Conservation (phyloP, 352 stramenopile species). For the Phytophthora sansomeana region DNA sequence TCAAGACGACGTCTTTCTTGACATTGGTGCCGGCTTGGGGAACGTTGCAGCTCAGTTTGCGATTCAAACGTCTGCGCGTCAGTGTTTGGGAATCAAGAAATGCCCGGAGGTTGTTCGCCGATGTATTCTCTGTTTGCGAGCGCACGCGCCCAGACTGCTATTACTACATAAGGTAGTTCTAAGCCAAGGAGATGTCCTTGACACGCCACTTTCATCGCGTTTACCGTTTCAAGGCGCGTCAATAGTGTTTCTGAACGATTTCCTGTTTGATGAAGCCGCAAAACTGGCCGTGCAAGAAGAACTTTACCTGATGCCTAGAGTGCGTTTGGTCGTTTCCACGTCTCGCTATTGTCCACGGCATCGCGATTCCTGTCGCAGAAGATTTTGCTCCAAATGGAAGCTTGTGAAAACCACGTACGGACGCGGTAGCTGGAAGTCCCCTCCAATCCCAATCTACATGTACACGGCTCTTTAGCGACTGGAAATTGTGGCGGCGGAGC, state of each 20-base stretch:
- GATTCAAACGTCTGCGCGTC: neutral
- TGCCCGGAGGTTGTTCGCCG: no score
- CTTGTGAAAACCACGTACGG: neutral
- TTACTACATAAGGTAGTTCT: conserved; percentile 13
- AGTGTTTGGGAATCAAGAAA: conserved; percentile 13
- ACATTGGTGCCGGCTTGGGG: conserved; percentile 1
- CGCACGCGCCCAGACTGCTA: neutral
- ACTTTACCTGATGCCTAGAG: neutral
- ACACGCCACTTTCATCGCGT: neutral
- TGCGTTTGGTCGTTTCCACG: conserved; percentile 8
- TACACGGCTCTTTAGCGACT: no score
- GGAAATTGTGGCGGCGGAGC: no score
- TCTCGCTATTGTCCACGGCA: no score
- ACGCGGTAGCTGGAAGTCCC: neutral
- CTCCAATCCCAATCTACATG: no score
- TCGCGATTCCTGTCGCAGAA: neutral
- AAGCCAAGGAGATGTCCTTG: neutral
- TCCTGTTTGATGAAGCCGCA: conserved; percentile 10
- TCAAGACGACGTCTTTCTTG: neutral
- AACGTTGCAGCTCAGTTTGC: conserved; percentile 9
- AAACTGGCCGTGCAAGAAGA: no score
- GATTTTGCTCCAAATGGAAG: neutral
- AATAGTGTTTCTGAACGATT: conserved; percentile 9
- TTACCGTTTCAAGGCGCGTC: conserved; percentile 2
- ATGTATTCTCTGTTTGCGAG: neutral